Base-by-base conservation (phyloP, 164 flowering plant species). In the Sextonia rubra region DNA sequence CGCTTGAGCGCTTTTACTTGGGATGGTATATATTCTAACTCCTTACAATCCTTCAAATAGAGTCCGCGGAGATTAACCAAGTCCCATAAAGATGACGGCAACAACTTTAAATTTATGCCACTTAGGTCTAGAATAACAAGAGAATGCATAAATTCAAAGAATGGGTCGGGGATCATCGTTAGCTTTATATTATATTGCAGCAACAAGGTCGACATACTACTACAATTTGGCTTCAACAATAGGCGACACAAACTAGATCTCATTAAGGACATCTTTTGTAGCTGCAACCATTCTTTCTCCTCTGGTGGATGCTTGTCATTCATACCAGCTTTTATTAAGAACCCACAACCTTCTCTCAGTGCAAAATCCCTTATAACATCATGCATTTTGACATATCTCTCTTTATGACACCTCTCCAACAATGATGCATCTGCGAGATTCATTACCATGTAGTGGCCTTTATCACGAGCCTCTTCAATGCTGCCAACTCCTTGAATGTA, bases 321-420 rank as follows among this genome's bases (percentile, higher is more conserved):
- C n/a, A 63, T 44, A 1, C 47, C 64, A 11, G 47, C 66, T 65
- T 22, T 70, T 17, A 49, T 47, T 25, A 47, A 47, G 49, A 47
- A 47, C 7, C 49, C 49, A 47, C 12, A 12, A 47, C 49, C 47
- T 18, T 56, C 65, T 26, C 68, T 58, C 17, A 81, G 47, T 4
- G 80, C 84, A 18, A 60, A 30, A 25, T 24, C 63, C 24, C 78
- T 64, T 23, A 81, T 24, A 22, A 74, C 64, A 56, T 64, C 76
- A 30, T 70, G 74, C 82, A 82, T 74, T 74, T 69, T 71, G 4
- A 82, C 75, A 68, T 32, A 56, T 14, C 18, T 69, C 7, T 26
- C 27, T 27, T 15, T 69, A 4, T 37, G 30, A 12, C 75, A 25
- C 27, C 37, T 63, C 71, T 82, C 84, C 4, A 79, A 30, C 71